A percentile compares a stretch with the other conserved stretches of the same genome.
These are phyloP conservation scores for Camillea tinctor DNA, from an alignment of 2,329 filamentous ascomycete species.

Conservation along the genomic window DNA sequence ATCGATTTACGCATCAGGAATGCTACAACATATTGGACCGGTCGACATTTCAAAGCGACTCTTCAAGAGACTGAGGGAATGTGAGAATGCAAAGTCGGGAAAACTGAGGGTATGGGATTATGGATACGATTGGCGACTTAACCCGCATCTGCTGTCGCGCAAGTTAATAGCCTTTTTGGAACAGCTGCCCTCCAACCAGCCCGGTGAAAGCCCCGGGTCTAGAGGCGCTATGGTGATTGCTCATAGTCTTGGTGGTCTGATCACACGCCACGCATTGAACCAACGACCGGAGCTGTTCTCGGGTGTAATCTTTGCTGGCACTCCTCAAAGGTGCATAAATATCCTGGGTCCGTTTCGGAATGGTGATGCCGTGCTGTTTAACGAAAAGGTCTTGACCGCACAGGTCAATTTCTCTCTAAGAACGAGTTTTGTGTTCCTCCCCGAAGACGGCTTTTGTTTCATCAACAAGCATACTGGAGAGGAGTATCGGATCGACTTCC, in stretches of 20 bases:
- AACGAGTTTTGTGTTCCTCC: constrained; percentile 80
- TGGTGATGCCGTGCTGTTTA: constrained; percentile 88
- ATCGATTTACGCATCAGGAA: constrained; percentile 79
- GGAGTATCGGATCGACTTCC: constrained; percentile 81
- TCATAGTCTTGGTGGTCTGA: constrained; percentile 83
- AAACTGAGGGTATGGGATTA: constrained; percentile 82
- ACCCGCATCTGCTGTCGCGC: constrained; percentile 71
- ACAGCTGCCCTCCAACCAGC: constrained; percentile 70
- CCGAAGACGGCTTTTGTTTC: constrained; percentile 85
- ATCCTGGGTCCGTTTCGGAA: constrained; percentile 87
- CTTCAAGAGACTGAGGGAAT: constrained; percentile 73
- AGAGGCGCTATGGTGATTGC: constrained; percentile 79
- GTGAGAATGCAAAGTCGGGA: constrained; percentile 69
- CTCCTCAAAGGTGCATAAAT: constrained; percentile 84
- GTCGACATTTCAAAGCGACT: constrained; percentile 85
- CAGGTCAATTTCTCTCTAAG: constrained; percentile 92
- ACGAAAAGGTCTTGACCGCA: constrained; percentile 84
- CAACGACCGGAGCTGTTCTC: constrained; percentile 79
- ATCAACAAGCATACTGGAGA: constrained; percentile 79
- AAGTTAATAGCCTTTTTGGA: constrained; percentile 73
- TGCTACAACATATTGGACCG: constrained; percentile 88
- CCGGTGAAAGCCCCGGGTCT: constrained; percentile 47
- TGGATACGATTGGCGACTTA: constrained; percentile 92
- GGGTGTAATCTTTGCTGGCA: constrained; percentile 82
- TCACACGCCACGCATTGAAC: constrained; percentile 86